A percentile compares a stretch with the other conserved stretches of the same genome.
phyloP scores from a whole-genome alignment of 169 alveolate genomes.

The Miamiensis avidus region DNA sequence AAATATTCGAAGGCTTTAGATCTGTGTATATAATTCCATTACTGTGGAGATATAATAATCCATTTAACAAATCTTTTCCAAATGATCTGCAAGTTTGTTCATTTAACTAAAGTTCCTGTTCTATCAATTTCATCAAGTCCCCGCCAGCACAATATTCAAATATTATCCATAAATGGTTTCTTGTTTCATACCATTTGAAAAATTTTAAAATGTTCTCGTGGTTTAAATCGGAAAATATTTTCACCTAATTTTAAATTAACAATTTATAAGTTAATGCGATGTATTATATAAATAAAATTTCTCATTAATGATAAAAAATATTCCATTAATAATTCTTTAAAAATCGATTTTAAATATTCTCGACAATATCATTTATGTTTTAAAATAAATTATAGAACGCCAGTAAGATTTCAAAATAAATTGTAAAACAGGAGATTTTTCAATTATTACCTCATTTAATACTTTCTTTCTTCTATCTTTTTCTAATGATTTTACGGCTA shows the following conservation, averaged over 20 bases:
- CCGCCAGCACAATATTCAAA: slow-evolving; percentile 92
- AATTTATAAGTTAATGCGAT: too few relatives aligned
- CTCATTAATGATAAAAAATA: too few relatives aligned
- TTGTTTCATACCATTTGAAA: slow-evolving; percentile 86
- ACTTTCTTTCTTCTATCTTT: slow-evolving; percentile 71
- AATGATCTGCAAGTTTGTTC: slow-evolving; percentile 69
- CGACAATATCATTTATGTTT: too few relatives aligned
- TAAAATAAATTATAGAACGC: too few relatives aligned
- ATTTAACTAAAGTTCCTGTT: slow-evolving; percentile 73
- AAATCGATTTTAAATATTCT: too few relatives aligned
- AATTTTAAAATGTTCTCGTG: slow-evolving; percentile 71
- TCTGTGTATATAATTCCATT: slow-evolving; percentile 87
- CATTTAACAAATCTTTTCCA: slow-evolving; percentile 45
- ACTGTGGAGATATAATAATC: slow-evolving; percentile 77
- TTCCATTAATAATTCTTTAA: too few relatives aligned
- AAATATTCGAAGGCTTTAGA: slow-evolving; percentile 88
- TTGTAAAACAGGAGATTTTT: background rate
- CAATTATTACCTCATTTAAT: slow-evolving; percentile 54
- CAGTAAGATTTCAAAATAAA: too few relatives aligned
- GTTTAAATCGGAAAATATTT: slow-evolving; percentile 55
- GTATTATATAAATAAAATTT: too few relatives aligned
- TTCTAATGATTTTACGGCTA: slow-evolving; percentile 85
- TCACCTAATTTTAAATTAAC: slow-evolving; percentile 31
- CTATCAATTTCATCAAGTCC: slow-evolving; percentile 76
- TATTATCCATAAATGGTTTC: slow-evolving; percentile 88